Percentiles rank a stretch among this genome's conserved stretches.
Evolutionary conservation across 2,329 filamentous ascomycete species (phyloP).

Genomic region (Sclerotinia spermophila): DNA sequence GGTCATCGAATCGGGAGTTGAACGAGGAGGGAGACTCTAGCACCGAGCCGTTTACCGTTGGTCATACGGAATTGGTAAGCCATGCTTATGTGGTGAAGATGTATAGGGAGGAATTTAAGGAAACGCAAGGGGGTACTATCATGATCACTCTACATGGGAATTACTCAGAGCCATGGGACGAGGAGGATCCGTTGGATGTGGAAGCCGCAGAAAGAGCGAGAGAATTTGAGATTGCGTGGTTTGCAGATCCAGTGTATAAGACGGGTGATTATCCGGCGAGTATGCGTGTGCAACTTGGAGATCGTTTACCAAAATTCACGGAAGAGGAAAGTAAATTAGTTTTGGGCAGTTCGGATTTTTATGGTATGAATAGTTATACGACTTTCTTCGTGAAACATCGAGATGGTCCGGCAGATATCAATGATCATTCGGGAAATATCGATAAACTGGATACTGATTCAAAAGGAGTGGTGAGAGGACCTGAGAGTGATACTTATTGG

Average conservation of each 20-base stretch:
- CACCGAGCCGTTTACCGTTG: constrained; percentile 76
- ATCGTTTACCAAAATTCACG: constrained; percentile 72
- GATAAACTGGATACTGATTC: constrained; percentile 70
- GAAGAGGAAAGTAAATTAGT: constrained; percentile 64
- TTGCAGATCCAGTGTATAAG: constrained; percentile 74
- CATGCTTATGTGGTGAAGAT: constrained; percentile 75
- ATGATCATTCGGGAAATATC: constrained; percentile 72
- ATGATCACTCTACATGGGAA: constrained; percentile 78
- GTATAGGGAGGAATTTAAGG: constrained; percentile 77
- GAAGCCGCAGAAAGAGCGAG: constrained; percentile 74
- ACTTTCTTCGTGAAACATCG: constrained; percentile 78
- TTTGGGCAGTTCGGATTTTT: constrained; percentile 81
- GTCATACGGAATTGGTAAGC: constrained; percentile 75
- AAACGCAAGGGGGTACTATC: constrained; percentile 67
- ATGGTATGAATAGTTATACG: constrained; percentile 91
- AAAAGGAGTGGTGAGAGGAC: constrained; percentile 67
- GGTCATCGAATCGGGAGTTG: constrained; percentile 67
- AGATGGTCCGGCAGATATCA: constrained; percentile 53
- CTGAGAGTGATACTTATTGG: constrained; percentile 78
- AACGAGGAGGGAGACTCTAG: constrained; percentile 67
- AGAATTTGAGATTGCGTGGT: constrained; percentile 84
- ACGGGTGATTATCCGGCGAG: constrained; percentile 76
- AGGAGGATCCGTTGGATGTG: constrained; percentile 66
- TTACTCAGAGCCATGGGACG: constrained; percentile 68
- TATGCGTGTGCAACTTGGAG: constrained; percentile 76